Base-by-base conservation (phyloP, 805 yeast genomes). In the Debaryomyces maramus region DNA sequence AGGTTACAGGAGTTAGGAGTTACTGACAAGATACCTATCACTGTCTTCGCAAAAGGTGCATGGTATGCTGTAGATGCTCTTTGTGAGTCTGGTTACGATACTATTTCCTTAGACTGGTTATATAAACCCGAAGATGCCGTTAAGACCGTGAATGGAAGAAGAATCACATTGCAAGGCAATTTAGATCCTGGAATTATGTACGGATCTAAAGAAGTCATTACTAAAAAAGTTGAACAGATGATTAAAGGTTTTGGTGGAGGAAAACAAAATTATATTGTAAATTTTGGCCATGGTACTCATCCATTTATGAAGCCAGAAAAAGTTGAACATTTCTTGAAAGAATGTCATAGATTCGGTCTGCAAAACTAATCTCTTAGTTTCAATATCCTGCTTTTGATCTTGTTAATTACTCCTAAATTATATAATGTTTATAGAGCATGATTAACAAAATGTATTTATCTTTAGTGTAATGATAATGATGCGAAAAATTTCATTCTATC, bases 211-310 rank as follows among this genome's bases (percentile, higher is more conserved):
- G 96, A 86, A 60, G 72, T 75, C 23, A 93, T 93, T 51, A 71
- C 91, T 15, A 62, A 72, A 46, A 89, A 89, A 66, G 96, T 87
- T 13, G 86, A 86, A 65, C 75, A 74, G 48, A 93, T 93, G 99
- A 84, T 93, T 45, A 61, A 72, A 43, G 95, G 90, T 5, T 93
- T 93, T 59, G 93, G 93, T n/a, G 95, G 95, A 32, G 97, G 97
- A 16, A 88, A 88, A 63, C 80, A 86, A 56, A 77, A 84, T 55
- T 93, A 93, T 67, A 91, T 93, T 50, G 83, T 91, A 52, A 93
- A 93, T 70, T 86, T 93, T 57, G 99, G 99, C 34, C 99, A 93
- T 55, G 99, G 99, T 13, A 93, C 99, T 16, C 97, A 89, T 61
- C 99, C 99, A 16, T 88, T 87, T 67, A 89, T 93, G 96, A 85